Evolutionary conservation across 2,329 filamentous ascomycete species (phyloP).

Genomic region (Xylaria sp.): DNA sequence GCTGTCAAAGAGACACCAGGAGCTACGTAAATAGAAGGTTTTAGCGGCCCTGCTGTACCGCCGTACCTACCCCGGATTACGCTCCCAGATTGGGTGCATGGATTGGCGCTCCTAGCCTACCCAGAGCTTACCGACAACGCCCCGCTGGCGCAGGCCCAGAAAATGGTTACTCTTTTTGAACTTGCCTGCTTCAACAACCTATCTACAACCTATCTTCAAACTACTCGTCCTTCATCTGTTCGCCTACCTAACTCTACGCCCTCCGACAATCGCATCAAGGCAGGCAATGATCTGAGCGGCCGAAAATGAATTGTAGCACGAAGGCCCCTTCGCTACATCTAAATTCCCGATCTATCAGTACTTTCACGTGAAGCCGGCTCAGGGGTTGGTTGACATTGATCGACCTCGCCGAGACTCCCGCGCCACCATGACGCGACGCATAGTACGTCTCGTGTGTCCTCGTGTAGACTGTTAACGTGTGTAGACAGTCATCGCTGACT

Average conservation of each 20-base stretch:
- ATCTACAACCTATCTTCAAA: background rate
- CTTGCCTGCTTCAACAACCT: background rate
- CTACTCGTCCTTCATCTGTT: background rate
- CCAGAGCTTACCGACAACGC: conserved; percentile 6
- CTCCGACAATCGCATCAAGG: conserved; percentile 16
- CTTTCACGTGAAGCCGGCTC: conserved; percentile 38
- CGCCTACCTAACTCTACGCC: background rate
- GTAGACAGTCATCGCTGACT: conserved; percentile 30
- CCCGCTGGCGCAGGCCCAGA: background rate
- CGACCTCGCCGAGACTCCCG: conserved; percentile 24
- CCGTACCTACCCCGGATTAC: conserved; percentile 17
- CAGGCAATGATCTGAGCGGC: conserved; percentile 38
- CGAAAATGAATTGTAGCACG: conserved; percentile 47
- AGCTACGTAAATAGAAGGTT: background rate
- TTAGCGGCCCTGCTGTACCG: background rate
- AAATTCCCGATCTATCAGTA: conserved; percentile 37
- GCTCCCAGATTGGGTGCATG: conserved; percentile 1
- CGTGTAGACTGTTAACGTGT: background rate
- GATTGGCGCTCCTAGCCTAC: background rate
- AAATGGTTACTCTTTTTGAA: background rate
- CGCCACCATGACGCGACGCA: conserved; percentile 50
- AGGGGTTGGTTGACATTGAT: conserved; percentile 26
- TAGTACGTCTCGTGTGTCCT: conserved; percentile 42
- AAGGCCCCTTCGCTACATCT: conserved; percentile 40
- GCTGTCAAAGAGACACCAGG: background rate